These are phyloP conservation scores for Solioccasus polychromus DNA, from an alignment of 768 basidiomycete genomes.

Conservation along the genomic window DNA sequence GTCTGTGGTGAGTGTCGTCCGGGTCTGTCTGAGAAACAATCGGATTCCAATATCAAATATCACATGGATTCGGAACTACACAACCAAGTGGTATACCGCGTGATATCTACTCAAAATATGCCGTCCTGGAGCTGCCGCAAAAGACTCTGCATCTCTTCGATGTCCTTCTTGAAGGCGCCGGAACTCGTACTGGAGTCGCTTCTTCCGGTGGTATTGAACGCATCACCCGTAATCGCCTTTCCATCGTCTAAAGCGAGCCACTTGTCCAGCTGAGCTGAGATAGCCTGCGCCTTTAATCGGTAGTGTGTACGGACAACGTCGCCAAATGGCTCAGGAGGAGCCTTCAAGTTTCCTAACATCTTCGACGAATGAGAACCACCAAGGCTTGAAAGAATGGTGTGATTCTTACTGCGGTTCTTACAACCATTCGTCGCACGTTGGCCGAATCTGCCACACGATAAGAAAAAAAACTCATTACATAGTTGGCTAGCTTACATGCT, in stretches of 20 bases:
- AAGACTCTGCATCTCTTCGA: constrained; percentile 65
- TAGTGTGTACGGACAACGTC: constrained; percentile 92
- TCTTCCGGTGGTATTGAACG: constrained; percentile 40
- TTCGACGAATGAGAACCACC: constrained; percentile 29
- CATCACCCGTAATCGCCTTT: constrained; percentile 51
- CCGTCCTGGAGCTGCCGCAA: constrained; percentile 45
- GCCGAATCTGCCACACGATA: constrained; percentile 65
- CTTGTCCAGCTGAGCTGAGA: constrained; percentile 70
- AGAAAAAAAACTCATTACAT: constrained; percentile 2
- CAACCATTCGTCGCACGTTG: constrained; percentile 90
- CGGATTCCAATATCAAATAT: too few relatives aligned
- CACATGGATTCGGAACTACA: constrained; percentile 20
- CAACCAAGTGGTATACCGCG: neutral
- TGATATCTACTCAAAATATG: constrained; percentile 15
- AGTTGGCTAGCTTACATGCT: constrained; percentile 54
- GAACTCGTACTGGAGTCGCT: constrained; percentile 43
- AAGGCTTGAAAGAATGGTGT: neutral
- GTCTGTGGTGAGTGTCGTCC: too few relatives aligned
- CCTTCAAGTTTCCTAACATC: constrained; percentile 84
- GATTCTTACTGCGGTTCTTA: constrained; percentile 72
- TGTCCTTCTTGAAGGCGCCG: constrained; percentile 65
- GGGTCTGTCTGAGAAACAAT: too few relatives aligned
- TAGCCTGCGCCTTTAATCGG: constrained; percentile 72
- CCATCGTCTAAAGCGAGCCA: constrained; percentile 82
- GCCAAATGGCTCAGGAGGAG: constrained; percentile 79